phyloP scores from a whole-genome alignment of 1,284 basidiomycete species.

The Leccinum angustisporum region DNA sequence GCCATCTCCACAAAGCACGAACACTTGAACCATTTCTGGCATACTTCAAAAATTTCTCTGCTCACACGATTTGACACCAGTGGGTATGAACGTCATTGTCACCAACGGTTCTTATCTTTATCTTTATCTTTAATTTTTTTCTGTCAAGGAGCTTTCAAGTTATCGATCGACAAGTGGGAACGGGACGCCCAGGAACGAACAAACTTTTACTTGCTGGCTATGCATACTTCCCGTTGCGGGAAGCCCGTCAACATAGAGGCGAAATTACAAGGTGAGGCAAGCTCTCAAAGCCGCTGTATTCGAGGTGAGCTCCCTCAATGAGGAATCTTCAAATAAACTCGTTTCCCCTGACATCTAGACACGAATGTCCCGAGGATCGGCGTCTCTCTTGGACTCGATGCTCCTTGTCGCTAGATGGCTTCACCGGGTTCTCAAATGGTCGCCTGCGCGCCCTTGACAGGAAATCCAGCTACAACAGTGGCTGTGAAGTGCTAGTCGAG shows the following conservation, averaged over 20 bases:
- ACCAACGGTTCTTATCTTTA: neutral
- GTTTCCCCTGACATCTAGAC: slow-evolving; percentile 1
- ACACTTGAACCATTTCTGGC: neutral
- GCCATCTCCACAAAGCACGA: slow-evolving; percentile 1
- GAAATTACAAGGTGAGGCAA: neutral
- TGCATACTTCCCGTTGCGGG: slow-evolving; percentile 4
- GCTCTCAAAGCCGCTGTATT: neutral
- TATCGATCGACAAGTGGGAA: neutral
- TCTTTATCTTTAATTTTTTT: neutral
- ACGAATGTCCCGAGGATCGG: neutral
- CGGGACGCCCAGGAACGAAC: slow-evolving; percentile 3
- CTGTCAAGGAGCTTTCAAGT: neutral
- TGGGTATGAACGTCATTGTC: slow-evolving; percentile 1
- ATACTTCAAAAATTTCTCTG: neutral
- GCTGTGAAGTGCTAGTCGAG: slow-evolving; percentile 8
- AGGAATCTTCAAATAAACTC: slow-evolving; percentile 4
- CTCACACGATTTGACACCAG: slow-evolving; percentile 4
- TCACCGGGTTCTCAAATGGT: neutral
- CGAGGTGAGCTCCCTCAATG: neutral
- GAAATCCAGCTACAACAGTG: slow-evolving; percentile 1
- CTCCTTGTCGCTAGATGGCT: neutral
- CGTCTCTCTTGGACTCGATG: neutral
- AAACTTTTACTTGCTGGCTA: neutral
- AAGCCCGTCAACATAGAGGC: neutral
- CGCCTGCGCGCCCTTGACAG: neutral